Evolutionary conservation across 371 early-diverging fungal species (phyloP), one percentile per base, ranked within the genome.

Genomic region (Phascolomyces articulosus): DNA sequence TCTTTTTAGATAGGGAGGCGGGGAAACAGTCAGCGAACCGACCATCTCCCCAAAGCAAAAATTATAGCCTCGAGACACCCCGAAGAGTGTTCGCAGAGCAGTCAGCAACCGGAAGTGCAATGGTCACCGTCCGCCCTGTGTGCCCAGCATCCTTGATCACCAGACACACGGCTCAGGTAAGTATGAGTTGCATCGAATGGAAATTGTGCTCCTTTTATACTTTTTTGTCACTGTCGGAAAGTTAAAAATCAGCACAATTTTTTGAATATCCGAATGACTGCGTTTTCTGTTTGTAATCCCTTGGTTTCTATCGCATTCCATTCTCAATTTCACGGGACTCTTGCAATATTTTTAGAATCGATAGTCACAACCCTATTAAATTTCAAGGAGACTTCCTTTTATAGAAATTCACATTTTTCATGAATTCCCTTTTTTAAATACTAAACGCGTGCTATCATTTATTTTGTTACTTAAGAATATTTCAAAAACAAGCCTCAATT

Each of bases 11-110:
- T 55, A 54, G 51, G 63, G 57, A 16, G 24, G 70, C 72, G 72
- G 72, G 68, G 73, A 58, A 40, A 55, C 54, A 64, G 55, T 70
- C 77, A 67, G 72, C 75, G 73, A 75, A 77, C 78, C 75, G 72
- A 72, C 65, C 63, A 67, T 21, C 54, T 66, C 74, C 74, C 81
- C 78, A 67, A 75, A 77, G 64, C 78, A 80, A 74, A 80, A 80
- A 80, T 80, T 80, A 58, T 73, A 71, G 74, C 58, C 75, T 77
- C 80, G 80, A 80, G 78, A 80, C 78, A 74, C 69, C 78, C 78
- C 65, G 63, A 67, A 69, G 65, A 72, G 63, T 68, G 78, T 80
- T 80, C 80, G 80, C 73, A 75, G 75, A 67, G 67, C 51, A 54
- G 65, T 57, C 66, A 65, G 56, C 70, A 67, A 63, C 74, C 78